phyloP scores from a whole-genome alignment of 1,139 yeast species.

The Debaryomyces robertsiae region DNA sequence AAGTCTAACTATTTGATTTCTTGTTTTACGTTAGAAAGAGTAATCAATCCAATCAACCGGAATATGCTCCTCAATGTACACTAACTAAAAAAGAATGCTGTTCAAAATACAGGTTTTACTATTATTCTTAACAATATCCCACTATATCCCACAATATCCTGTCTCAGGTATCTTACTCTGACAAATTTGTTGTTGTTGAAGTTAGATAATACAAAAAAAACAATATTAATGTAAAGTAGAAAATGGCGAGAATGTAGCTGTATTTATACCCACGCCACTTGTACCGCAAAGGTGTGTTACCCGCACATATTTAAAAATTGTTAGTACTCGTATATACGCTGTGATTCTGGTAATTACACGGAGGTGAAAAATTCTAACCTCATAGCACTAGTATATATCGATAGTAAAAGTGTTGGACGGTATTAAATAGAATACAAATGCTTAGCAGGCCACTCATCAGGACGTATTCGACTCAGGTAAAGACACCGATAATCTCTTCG shows the following conservation, averaged over 20 bases:
- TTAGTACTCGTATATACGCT: not conserved
- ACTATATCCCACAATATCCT: conserved; percentile 3
- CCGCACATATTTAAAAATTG: conserved; percentile 4
- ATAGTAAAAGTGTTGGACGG: not conserved
- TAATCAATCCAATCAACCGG: conserved; percentile 9
- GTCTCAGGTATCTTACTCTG: not conserved
- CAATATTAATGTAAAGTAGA: not conserved
- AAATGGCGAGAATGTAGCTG: not conserved
- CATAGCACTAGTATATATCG: conserved; percentile 4
- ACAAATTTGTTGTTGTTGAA: not conserved
- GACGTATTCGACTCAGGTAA: conserved; percentile 14
- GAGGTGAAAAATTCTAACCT: conserved; percentile 16
- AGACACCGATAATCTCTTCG: conserved; percentile 23
- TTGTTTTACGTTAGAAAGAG: conserved; percentile 8
- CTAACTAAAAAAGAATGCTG: conserved; percentile 9
- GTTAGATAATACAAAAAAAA: not conserved
- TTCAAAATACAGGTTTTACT: conserved; percentile 9
- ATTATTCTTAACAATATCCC: conserved; percentile 5
- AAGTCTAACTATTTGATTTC: conserved; percentile 7
- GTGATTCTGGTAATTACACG: conserved; percentile 13
- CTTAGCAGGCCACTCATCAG: conserved; percentile 14
- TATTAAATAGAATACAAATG: conserved; percentile 8
- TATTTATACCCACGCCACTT: not conserved
- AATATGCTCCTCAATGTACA: conserved; percentile 3
- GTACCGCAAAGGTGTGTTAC: conserved; percentile 3